These are phyloP conservation scores for Xylariaceae sp. DNA, from an alignment of 2,329 filamentous ascomycete species.

Conservation along the genomic window DNA sequence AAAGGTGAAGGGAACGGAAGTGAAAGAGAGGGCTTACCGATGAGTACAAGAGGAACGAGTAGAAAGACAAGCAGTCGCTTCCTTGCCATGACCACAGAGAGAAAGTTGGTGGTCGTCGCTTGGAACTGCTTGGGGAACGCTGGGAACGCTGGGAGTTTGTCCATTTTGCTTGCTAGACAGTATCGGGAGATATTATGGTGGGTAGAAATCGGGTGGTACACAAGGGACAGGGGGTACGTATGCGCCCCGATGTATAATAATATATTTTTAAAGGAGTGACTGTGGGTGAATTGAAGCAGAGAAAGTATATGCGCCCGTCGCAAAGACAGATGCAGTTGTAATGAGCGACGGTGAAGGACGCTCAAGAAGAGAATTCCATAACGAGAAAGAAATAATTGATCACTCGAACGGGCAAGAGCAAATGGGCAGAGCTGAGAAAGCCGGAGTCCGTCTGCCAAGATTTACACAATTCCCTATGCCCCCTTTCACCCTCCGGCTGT, in stretches of 20 bases:
- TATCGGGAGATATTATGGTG: slow-evolving; percentile 5
- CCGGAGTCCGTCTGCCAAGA: neutral
- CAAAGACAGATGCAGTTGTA: slow-evolving; percentile 15
- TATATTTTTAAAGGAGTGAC: slow-evolving; percentile 27
- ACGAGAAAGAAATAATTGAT: no score
- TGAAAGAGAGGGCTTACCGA: slow-evolving; percentile 27
- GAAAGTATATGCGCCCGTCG: slow-evolving; percentile 17
- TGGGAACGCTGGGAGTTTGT: slow-evolving; percentile 35
- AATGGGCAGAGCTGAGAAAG: neutral
- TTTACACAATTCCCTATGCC: slow-evolving; percentile 17
- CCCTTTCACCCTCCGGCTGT: slow-evolving; percentile 25
- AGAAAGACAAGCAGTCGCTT: slow-evolving; percentile 36
- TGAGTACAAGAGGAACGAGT: slow-evolving; percentile 37
- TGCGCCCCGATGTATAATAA: slow-evolving; percentile 12
- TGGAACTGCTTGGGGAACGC: slow-evolving; percentile 29
- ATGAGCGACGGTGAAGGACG: slow-evolving; percentile 22
- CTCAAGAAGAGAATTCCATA: slow-evolving; percentile 20
- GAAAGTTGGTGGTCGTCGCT: slow-evolving; percentile 26
- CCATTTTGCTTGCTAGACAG: slow-evolving; percentile 26
- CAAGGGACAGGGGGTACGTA: slow-evolving; percentile 21
- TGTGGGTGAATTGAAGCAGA: slow-evolving; percentile 24
- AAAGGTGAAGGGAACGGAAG: neutral
- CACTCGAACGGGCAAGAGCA: no score
- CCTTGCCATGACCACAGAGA: slow-evolving; percentile 38
- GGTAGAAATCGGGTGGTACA: slow-evolving; percentile 20